Conservation (phyloP, 2,329 filamentous ascomycete species). For the Pseudopithomyces chartarum region DNA sequence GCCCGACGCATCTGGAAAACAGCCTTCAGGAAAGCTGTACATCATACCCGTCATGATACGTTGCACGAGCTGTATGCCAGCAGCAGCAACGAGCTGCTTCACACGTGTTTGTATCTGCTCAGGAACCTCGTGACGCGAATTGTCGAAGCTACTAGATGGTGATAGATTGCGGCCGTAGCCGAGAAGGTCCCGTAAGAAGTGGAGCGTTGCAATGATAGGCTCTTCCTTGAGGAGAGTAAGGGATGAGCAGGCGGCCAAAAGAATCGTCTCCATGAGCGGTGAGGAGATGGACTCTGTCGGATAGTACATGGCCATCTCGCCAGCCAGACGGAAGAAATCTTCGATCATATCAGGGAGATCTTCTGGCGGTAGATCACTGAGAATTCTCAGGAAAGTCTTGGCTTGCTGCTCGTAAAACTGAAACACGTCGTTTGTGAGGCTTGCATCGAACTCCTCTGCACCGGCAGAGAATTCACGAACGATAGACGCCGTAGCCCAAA, state of each 20-base stretch:
- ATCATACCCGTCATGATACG: constrained; percentile 97
- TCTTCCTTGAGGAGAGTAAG: constrained; percentile 89
- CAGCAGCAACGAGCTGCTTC: constrained; percentile 69
- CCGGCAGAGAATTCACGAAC: constrained; percentile 94
- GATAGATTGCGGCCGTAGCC: constrained; percentile 81
- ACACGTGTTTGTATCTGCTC: constrained; percentile 74
- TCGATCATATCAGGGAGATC: constrained; percentile 87
- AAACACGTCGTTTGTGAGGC: constrained; percentile 88
- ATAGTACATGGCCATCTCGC: constrained; percentile 92
- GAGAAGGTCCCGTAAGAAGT: constrained; percentile 88
- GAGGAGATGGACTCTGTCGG: constrained; percentile 83
- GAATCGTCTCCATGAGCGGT: constrained; percentile 77
- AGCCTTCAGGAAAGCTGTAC: constrained; percentile 96
- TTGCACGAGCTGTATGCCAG: constrained; percentile 81
- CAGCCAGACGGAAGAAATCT: constrained; percentile 92
- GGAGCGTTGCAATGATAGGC: constrained; percentile 86
- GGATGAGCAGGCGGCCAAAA: constrained; percentile 84
- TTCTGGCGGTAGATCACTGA: constrained; percentile 79
- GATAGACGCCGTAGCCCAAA: constrained; percentile 97
- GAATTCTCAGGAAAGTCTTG: constrained; percentile 82
- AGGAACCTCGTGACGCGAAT: constrained; percentile 64
- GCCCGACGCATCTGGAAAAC: constrained; percentile 91
- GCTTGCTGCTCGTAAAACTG: constrained; percentile 94
- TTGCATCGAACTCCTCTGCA: constrained; percentile 78
- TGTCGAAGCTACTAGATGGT: constrained; percentile 63